phyloP scores from a whole-genome alignment of 148 eudicot genomes.

The Amaranthus palmeri region DNA sequence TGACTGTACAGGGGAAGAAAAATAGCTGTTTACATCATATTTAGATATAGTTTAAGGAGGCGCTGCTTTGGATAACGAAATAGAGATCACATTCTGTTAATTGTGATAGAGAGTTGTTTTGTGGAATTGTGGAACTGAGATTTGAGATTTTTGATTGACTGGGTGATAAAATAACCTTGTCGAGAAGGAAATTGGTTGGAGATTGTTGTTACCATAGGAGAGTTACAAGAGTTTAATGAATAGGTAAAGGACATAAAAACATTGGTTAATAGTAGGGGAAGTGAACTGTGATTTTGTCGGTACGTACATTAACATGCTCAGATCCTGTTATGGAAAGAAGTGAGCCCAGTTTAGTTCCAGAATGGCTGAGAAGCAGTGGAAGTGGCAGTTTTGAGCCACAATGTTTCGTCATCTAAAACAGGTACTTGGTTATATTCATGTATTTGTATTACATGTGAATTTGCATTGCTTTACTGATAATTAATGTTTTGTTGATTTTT shows the following conservation, averaged over 20 bases:
- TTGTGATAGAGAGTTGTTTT: not conserved
- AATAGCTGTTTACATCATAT: too few relatives aligned
- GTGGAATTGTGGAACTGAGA: not conserved
- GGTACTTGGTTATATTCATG: slow-evolving; percentile 29
- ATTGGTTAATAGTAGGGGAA: not conserved
- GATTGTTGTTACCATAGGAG: too few relatives aligned
- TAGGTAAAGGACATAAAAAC: too few relatives aligned
- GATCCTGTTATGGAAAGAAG: slow-evolving; percentile 75
- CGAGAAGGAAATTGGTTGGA: too few relatives aligned
- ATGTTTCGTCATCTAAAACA: slow-evolving; percentile 41
- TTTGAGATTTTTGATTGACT: not conserved
- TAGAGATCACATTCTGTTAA: too few relatives aligned
- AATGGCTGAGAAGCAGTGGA: slow-evolving; percentile 81
- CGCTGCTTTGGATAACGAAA: too few relatives aligned
- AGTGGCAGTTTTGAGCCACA: slow-evolving; percentile 51
- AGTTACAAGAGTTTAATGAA: not conserved
- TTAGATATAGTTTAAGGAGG: too few relatives aligned
- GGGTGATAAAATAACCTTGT: not conserved
- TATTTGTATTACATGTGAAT: not conserved
- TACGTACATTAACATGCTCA: slow-evolving; percentile 45
- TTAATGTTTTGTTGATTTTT: not conserved
- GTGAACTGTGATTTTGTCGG: slow-evolving; percentile 15
- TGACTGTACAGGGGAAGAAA: too few relatives aligned
- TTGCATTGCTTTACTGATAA: not conserved
- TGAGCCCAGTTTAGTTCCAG: slow-evolving; percentile 92